Evolutionary conservation across 768 basidiomycete genomes (phyloP).

Genomic region (Daedaleopsis nitida): DNA sequence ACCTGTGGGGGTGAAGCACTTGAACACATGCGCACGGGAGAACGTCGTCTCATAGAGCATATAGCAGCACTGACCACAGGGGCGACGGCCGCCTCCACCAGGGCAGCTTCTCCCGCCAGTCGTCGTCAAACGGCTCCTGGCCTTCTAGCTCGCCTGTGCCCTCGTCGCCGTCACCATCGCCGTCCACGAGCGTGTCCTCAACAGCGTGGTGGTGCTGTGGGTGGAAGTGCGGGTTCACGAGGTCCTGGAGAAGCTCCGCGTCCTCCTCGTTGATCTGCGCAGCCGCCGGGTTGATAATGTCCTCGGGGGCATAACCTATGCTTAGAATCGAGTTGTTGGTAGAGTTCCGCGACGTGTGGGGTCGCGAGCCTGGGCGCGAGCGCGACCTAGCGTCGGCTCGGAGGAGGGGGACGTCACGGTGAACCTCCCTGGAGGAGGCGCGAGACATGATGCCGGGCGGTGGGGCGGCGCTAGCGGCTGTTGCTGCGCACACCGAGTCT

Average conservation of each 20-base stretch:
- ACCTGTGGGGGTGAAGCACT: constrained; percentile 42
- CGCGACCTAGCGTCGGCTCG: constrained; percentile 9
- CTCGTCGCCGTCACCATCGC: constrained; percentile 2
- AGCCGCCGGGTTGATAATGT: constrained; percentile 47
- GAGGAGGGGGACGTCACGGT: constrained; percentile 10
- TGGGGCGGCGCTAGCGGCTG: no score
- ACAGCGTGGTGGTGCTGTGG: constrained; percentile 36
- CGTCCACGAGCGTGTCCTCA: constrained; percentile 36
- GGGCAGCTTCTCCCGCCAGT: constrained; percentile 41
- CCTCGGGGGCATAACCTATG: constrained; percentile 33
- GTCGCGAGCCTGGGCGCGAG: constrained; percentile 19
- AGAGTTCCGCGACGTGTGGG: constrained; percentile 23
- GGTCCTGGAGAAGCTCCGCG: constrained; percentile 48
- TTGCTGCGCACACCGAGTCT: background rate
- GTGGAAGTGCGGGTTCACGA: constrained; percentile 33
- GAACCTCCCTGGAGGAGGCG: constrained; percentile 11
- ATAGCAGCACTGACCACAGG: constrained; percentile 54
- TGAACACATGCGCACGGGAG: no score
- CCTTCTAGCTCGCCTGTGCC: constrained; percentile 22
- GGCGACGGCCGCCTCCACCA: constrained; percentile 82
- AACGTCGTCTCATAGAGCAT: no score
- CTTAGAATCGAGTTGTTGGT: constrained; percentile 27
- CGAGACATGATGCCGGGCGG: background rate
- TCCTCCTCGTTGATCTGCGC: constrained; percentile 48
- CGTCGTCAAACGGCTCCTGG: constrained; percentile 22